Base-by-base conservation (phyloP, 371 early-diverging fungal genomes). In the Capniomyces stellatus region DNA sequence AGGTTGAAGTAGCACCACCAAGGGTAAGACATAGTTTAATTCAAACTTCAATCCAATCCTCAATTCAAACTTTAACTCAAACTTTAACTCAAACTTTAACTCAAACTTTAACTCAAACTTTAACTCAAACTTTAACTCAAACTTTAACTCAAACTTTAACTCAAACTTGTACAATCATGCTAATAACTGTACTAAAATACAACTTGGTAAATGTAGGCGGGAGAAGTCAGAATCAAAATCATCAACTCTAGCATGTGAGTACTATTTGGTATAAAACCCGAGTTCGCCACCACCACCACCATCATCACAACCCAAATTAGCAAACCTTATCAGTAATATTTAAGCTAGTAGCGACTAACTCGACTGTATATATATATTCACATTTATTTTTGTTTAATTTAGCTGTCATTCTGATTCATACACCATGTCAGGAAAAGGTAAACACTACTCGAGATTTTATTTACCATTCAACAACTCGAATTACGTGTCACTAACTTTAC, bases 161-260 rank as follows among this genome's bases (percentile, higher is more conserved):
- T n/a, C n/a, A n/a, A n/a, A n/a, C n/a, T n/a, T n/a, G n/a, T n/a
- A n/a, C n/a, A n/a, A n/a, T n/a, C n/a, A n/a, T n/a, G n/a, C n/a
- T n/a, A n/a, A n/a, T n/a, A n/a, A n/a, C n/a, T n/a, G n/a, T n/a
- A n/a, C n/a, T n/a, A n/a, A n/a, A n/a, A n/a, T n/a, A 40, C n/a
- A 40, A 13, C n/a, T 12, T 12, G 21, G 8, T 22, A 22, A 4
- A 46, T 8, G 10, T 46, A 86, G 72, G 83, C 83, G 21, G 90
- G 91, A 28, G 96, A 96, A 73, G 93, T 95, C 43, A 85, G 96
- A 52, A 75, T 96, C 60, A 90, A 91, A 76, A 78, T 95, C 30
- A 58, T 80, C 22, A 82, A 88, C 25, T 83, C 88, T 29, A 94
- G 91, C 54, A 88, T 89, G 46, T 46, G 25, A 8, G 21, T 46